Evolutionary conservation across 768 basidiomycete species (phyloP).

Genomic region (Boletus rubescentipes): DNA sequence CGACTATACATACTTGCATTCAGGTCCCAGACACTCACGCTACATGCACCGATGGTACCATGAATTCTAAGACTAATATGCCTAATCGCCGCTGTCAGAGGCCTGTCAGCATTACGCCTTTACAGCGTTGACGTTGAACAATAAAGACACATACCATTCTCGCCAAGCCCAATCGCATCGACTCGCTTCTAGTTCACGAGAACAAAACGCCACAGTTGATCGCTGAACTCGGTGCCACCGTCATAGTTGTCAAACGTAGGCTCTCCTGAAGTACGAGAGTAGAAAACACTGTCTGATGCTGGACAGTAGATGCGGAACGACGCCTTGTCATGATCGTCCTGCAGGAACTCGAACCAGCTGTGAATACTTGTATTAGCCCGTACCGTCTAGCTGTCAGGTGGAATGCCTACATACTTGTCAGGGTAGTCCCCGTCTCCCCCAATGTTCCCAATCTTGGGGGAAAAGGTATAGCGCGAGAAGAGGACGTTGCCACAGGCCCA

Average conservation of each 20-base stretch:
- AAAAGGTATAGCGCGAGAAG: not conserved
- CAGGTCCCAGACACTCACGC: not conserved
- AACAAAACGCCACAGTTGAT: conserved; percentile 4
- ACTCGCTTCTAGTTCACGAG: not conserved
- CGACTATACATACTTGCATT: no score
- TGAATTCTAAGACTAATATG: no score
- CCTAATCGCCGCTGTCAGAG: not conserved
- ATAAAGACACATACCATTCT: not conserved
- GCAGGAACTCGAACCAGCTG: conserved; percentile 3
- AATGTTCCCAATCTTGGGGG: not conserved
- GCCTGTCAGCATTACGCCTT: not conserved
- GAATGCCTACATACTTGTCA: not conserved
- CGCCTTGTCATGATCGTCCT: not conserved
- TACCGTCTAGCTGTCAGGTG: not conserved
- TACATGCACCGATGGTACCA: no score
- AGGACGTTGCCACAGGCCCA: conserved; percentile 2
- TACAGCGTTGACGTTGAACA: not conserved
- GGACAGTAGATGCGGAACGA: conserved; percentile 4
- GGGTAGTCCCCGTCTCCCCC: not conserved
- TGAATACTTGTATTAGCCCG: not conserved
- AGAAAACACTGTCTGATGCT: not conserved
- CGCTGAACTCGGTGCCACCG: not conserved
- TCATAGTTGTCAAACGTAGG: conserved; percentile 2
- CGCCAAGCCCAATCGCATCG: not conserved
- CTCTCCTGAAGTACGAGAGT: not conserved